Evolutionary conservation across 2,329 filamentous ascomycete species (phyloP).

Genomic region (Aspergillus proliferans): DNA sequence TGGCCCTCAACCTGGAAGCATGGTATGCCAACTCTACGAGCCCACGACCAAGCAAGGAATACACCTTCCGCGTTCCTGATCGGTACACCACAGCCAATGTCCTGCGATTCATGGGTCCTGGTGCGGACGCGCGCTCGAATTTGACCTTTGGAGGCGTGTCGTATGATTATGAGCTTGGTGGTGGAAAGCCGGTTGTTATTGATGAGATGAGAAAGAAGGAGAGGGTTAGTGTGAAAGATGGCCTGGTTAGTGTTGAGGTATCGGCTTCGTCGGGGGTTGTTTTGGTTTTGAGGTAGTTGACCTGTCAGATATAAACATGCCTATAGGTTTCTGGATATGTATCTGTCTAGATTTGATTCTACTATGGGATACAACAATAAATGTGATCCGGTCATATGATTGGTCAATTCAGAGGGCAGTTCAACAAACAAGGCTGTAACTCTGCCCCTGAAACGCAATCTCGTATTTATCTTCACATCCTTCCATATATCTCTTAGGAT

Average conservation of each 20-base stretch:
- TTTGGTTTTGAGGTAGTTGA: neutral
- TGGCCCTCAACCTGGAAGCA: constrained; percentile 4
- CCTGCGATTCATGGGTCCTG: constrained; percentile 2
- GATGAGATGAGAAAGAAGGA: neutral
- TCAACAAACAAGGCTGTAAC: too few relatives aligned
- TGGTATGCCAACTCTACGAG: constrained; percentile 2
- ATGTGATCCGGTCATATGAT: too few relatives aligned
- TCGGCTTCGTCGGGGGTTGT: neutral
- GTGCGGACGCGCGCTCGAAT: constrained; percentile 4
- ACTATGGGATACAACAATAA: too few relatives aligned
- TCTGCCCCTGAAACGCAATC: too few relatives aligned
- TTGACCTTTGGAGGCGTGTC: constrained; percentile 10
- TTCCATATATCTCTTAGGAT: too few relatives aligned
- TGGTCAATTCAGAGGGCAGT: too few relatives aligned
- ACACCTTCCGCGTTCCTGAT: constrained; percentile 3
- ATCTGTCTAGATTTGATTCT: too few relatives aligned
- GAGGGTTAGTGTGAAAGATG: neutral
- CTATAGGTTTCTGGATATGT: too few relatives aligned
- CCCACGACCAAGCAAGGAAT: constrained; percentile 1
- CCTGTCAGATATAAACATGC: neutral
- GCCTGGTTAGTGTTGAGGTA: neutral
- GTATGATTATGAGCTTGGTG: constrained; percentile 13
- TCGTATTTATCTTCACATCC: too few relatives aligned
- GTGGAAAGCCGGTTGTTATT: constrained; percentile 7
- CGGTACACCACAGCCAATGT: neutral